Evolutionary conservation across 2,329 filamentous ascomycete species (phyloP), one percentile per base, ranked within the genome.

Genomic region (Phaeosphaeriaceae sp.): DNA sequence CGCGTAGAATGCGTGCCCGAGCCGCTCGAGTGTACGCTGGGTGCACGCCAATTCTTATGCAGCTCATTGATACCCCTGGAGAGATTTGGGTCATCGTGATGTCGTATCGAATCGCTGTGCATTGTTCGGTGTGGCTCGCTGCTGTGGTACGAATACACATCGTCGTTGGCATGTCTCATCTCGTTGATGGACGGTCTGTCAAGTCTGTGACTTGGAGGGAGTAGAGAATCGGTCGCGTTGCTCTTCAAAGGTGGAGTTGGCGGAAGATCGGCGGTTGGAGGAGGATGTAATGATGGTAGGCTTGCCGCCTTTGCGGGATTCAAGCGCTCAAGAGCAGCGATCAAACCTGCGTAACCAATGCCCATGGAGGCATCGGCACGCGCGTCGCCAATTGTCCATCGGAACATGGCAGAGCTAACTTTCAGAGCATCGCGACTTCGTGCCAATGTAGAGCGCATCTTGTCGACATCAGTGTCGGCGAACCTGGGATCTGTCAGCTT

Each of bases 331-430:
- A 91, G 81, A 2, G 88, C 88, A 10, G 88, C 88, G 0, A 86
- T 85, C 8, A 91, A 81, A 4, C 88, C 88, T 1, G 88, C 88
- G 69, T 89, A 91, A 46, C 89, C 89, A 48, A 90, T 89, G 19
- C 88, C 87, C 44, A 86, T 82, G 13, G 86, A 83, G 17, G 84
- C 83, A 64, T 89, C 87, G 17, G 85, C 84, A 70, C 84, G 86
- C 21, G 82, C 81, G 23, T 76, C 73, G 28, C 87, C 87, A 3
- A 90, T 79, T 21, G 84, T 86, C 87, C 88, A 91, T 64, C 89
- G 84, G 73, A 91, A 87, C 66, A 89, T 84, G 47, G 88, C 80
- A 8, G 86, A 84, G 68, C 86, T 89, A 81, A 90, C 87, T 65
- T 84, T 85, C 50, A 91, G 76, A 1, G 86, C 83, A 65, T 90